Evolutionary conservation across 1,284 basidiomycete genomes (phyloP).

Genomic region (Cryptococcus sp.): DNA sequence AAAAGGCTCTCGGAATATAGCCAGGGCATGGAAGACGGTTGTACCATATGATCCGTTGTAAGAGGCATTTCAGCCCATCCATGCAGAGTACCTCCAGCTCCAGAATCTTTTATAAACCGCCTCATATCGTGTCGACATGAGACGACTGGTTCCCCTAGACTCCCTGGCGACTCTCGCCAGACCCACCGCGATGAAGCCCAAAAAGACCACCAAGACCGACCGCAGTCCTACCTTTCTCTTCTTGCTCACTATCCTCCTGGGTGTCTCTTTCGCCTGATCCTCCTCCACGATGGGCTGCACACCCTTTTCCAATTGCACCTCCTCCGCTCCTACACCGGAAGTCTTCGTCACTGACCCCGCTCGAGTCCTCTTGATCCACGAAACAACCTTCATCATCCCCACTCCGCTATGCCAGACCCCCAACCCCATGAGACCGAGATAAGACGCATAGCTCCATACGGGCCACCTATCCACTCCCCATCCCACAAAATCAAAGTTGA

Average conservation of each 20-base stretch:
- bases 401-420: constrained; percentile 27
- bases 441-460: constrained; percentile 17
- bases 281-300: background rate
- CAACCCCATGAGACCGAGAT: constrained; percentile 21
- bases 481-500: constrained; percentile 40
- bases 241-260: constrained; percentile 1
- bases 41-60: background rate
- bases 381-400: constrained; percentile 34
- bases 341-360: background rate
- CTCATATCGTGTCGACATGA: constrained; percentile 26
- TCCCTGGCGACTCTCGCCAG: constrained; percentile 28
- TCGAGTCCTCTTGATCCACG: constrained; percentile 24
- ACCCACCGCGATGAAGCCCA: constrained; percentile 27
- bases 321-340: background rate
- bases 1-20: background rate
- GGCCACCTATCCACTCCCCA: constrained; percentile 24
- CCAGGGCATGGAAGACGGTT: background rate
- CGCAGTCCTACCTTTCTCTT: constrained; percentile 20
- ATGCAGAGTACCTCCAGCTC: too few relatives aligned
- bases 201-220: constrained; percentile 18
- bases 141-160: constrained; percentile 12
- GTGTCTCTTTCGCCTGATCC: constrained; percentile 2
- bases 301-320: too few relatives aligned
- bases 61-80: background rate
- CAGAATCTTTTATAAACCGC: constrained; percentile 20